phyloP scores from a whole-genome alignment of 179 eudicot species.

The Vitellaria paradoxa region DNA sequence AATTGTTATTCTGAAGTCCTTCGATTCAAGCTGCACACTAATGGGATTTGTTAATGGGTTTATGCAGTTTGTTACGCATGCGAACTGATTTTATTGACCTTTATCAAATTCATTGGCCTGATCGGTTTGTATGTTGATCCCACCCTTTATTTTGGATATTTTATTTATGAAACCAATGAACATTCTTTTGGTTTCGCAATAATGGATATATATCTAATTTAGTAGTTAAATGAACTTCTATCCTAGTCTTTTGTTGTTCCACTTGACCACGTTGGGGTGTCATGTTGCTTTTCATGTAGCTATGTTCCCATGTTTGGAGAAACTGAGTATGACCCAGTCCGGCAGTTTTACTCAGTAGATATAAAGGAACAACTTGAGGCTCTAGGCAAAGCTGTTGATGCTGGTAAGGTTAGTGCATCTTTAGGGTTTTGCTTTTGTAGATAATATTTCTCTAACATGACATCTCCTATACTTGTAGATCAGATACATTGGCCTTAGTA shows the following conservation, averaged over 20 bases:
- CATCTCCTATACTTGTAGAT: constrained; percentile 44
- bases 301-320: constrained; percentile 99
- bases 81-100: constrained; percentile 83
- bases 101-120: constrained; percentile 97
- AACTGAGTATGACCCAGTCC: constrained; percentile 66
- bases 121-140: constrained; percentile 75
- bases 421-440: neutral
- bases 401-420: constrained; percentile 76
- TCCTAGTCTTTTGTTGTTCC: neutral
- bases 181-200: neutral
- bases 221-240: neutral
- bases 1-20: neutral
- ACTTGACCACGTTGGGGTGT: neutral
- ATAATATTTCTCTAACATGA: neutral
- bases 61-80: constrained; percentile 68
- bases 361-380: constrained; percentile 82
- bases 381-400: constrained; percentile 69
- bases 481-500: constrained; percentile 88
- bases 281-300: constrained; percentile 37
- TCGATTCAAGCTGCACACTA: constrained; percentile 5
- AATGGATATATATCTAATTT: neutral
- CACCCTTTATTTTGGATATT: constrained; percentile 5
- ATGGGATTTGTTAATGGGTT: constrained; percentile 12
- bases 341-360: constrained; percentile 48
- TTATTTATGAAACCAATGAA: neutral